Base-by-base conservation (phyloP, 306 rosid species). In the Sophora flavescens region DNA sequence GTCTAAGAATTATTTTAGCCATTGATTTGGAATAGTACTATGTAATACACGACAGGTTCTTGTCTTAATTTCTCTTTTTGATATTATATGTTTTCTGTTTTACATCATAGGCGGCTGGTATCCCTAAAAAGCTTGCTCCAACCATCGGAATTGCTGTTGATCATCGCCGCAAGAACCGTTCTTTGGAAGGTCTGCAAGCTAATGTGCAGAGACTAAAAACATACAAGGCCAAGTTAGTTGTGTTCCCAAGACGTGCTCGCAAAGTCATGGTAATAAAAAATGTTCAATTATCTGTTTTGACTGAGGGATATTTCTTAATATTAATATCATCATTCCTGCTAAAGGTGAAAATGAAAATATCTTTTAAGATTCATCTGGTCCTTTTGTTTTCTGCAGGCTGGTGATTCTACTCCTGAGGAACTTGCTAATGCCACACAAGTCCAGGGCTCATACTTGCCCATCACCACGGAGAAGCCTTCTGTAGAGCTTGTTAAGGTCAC, bases 371-470 rank as follows among this genome's bases (percentile, higher is more conserved):
- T 18, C 6, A 13, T 69, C 28, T 10, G 42, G 59, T 8, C n/a
- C 44, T 8, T 7, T 45, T 33, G 6, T 13, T 6, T 39, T 33
- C 35, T 72, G 62, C 50, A 88, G 90, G 85, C 84, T 3, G 91
- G 96, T 10, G 91, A 88, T 74, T 91, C 93, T 60, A 63, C 83
- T 39, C 76, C 88, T 0, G 93, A 90, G 83, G 96, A 90, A 33
- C 87, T 88, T 6, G 91, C 91, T 12, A 86, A 72, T 81, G 87
- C 91, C n/a, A 87, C 93, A 6, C 93, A 90, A 17, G 85, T 88
- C 33, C 88, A 82, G 78, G 96, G 85, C 32, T 13, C 84, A 2
- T 85, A 81, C 85, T 13, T 88, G 84, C 88, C 93, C 16, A 87
- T 87, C 30, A 74, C 54, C 32, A 62, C 84, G 22, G 91, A 88